Conservation (phyloP, 73 alveolate species). For the Urostyla sp. region DNA sequence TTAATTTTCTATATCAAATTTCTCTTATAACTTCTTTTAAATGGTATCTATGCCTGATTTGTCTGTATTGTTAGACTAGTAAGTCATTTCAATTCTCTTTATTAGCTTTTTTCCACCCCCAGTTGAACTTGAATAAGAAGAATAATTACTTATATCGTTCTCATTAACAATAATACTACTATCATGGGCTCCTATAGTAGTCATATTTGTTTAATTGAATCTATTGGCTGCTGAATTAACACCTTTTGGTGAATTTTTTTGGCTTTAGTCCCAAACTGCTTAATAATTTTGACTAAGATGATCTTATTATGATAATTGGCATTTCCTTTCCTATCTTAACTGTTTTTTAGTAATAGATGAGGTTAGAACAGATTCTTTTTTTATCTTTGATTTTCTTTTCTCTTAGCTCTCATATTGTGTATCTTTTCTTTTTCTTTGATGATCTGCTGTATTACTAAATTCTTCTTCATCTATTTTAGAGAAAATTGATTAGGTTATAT, state of each 20-base stretch:
- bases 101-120: too few species aligned
- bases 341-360: neutral
- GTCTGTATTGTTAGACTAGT: too few species aligned
- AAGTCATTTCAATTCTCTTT: too few species aligned
- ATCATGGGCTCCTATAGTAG: too few species aligned
- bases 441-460: neutral
- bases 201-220: too few species aligned
- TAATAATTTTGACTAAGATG: neutral
- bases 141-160: too few species aligned
- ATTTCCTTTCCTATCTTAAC: slow-evolving; percentile 15
- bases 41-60: slow-evolving; percentile 12
- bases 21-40: neutral
- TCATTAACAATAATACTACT: too few species aligned
- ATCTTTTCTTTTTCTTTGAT: neutral
- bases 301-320: neutral
- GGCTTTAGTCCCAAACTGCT: neutral
- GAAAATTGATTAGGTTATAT: slow-evolving; percentile 10
- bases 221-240: too few species aligned
- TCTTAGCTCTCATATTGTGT: neutral
- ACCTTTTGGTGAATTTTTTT: neutral
- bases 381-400: neutral
- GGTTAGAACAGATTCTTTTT: neutral
- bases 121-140: too few species aligned
- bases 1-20: slow-evolving; percentile 15
- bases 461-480: slow-evolving; percentile 3